Conservation (phyloP, 1,284 basidiomycete species). For the Pseudozyma flocculosa region DNA sequence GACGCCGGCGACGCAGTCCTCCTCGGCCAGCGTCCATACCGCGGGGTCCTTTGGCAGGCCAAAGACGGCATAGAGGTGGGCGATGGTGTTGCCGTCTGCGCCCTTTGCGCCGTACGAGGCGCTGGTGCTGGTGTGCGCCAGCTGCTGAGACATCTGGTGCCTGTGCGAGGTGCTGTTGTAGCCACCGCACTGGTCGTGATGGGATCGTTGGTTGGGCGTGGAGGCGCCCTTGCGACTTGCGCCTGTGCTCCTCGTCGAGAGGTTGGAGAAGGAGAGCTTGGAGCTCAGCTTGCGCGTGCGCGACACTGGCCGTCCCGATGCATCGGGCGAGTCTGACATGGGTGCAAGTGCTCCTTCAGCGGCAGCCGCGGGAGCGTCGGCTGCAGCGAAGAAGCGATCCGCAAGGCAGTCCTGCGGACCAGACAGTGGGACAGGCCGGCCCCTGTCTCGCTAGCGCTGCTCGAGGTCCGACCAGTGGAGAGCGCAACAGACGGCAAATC, state of each 20-base stretch:
- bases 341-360: constrained; percentile 3
- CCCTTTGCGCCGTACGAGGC: constrained; percentile 14
- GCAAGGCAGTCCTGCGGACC: no score
- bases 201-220: constrained; percentile 8
- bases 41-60: constrained; percentile 61
- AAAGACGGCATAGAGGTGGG: constrained; percentile 62
- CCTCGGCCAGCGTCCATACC: constrained; percentile 85
- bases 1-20: constrained; percentile 78
- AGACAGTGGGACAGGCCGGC: no score
- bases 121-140: constrained; percentile 16
- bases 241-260: constrained; percentile 23
- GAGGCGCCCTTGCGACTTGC: constrained; percentile 9
- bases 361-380: no score
- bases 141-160: background rate
- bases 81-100: constrained; percentile 57
- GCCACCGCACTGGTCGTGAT: background rate
- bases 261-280: constrained; percentile 35
- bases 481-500: no score
- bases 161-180: background rate
- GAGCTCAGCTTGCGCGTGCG: constrained; percentile 2
- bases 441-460: no score
- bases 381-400: no score
- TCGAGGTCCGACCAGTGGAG: no score
- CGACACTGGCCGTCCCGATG: background rate
- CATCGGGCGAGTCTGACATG: background rate